A percentile compares a stretch with the other conserved stretches of the same genome.
These are phyloP conservation scores for Trichoderma brevicompactum DNA, from an alignment of 2,329 filamentous ascomycete species.

Conservation along the genomic window DNA sequence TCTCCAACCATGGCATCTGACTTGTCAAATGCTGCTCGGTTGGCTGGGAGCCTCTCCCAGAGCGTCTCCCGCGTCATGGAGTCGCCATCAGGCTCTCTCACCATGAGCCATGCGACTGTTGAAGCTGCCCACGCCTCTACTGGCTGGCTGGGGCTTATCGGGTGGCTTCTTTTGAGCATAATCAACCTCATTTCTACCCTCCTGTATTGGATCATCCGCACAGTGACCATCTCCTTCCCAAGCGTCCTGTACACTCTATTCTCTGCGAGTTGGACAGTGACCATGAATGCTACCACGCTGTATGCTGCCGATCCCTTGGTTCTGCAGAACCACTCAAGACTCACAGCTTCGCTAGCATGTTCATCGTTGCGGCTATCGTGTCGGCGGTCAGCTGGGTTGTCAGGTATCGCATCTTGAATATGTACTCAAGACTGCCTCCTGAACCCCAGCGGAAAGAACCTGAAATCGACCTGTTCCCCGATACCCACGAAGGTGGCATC, in stretches of 20 bases:
- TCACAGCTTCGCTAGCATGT: constrained; percentile 56
- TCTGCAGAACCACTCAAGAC: constrained; percentile 24
- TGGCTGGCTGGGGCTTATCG: constrained; percentile 63
- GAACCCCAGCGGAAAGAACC: constrained; percentile 96
- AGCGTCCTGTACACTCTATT: constrained; percentile 88
- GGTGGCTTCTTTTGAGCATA: constrained; percentile 57
- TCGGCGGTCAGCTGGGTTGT: constrained; percentile 94
- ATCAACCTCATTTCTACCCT: constrained; percentile 62
- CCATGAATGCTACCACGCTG: constrained; percentile 97
- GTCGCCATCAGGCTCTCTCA: constrained; percentile 40
- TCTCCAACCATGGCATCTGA: constrained; percentile 49
- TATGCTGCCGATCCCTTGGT: constrained; percentile 50
- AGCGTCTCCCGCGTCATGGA: constrained; percentile 42
- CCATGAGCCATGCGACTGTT: constrained; percentile 43
- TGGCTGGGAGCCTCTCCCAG: constrained; percentile 42
- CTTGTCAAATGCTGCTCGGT: constrained; percentile 44
- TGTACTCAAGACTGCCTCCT: constrained; percentile 91
- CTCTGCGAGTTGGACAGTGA: constrained; percentile 92
- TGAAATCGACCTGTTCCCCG: constrained; percentile 91
- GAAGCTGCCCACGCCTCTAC: constrained; percentile 46
- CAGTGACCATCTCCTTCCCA: constrained; percentile 86
- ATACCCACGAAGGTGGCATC: constrained; percentile 84
- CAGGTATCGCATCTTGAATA: constrained; percentile 92
- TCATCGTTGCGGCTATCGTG: constrained; percentile 76
- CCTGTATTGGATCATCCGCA: constrained; percentile 79